Percentiles rank a stretch among this genome's conserved stretches.
Conservation (phyloP, 148 eudicot genomes). For the Diospyros lotus region DNA sequence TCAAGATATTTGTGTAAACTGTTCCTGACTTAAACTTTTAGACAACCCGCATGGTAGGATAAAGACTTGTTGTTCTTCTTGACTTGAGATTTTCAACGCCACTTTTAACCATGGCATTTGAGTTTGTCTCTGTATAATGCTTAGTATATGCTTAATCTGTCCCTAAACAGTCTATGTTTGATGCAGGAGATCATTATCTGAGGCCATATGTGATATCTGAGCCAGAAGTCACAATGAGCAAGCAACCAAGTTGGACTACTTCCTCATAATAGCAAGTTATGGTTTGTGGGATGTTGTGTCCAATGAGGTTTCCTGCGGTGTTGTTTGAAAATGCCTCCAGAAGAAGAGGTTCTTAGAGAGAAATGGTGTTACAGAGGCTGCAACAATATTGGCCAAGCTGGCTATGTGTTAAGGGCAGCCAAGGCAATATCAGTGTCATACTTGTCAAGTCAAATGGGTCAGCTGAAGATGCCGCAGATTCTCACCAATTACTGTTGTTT, state of each 20-base stretch:
- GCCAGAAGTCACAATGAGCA: conserved; percentile 40
- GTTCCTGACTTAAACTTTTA: too few species aligned
- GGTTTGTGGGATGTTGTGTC: conserved; percentile 56
- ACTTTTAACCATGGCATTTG: too few species aligned
- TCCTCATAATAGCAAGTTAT: conserved; percentile 48
- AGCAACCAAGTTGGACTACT: conserved; percentile 36
- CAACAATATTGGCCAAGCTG: conserved; percentile 37
- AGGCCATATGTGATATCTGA: conserved; percentile 54
- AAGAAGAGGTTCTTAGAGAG: conserved; percentile 28
- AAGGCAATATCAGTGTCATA: conserved; percentile 44
- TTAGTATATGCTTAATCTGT: too few species aligned
- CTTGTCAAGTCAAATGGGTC: conserved; percentile 30
- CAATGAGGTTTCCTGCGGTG: conserved; percentile 45
- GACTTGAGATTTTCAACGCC: too few species aligned
- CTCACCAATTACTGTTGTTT: too few species aligned
- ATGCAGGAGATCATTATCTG: conserved; percentile 43
- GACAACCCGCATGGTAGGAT: too few species aligned
- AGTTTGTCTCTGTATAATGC: too few species aligned
- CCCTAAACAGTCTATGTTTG: not conserved
- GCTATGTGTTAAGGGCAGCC: conserved; percentile 51
- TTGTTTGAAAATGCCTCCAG: conserved; percentile 32
- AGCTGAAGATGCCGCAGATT: not conserved
- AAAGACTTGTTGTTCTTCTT: too few species aligned
- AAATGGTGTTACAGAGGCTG: conserved; percentile 43
- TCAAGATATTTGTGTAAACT: too few species aligned